phyloP scores from a whole-genome alignment of 257 asterid genomes.

The Petunia axillaris region DNA sequence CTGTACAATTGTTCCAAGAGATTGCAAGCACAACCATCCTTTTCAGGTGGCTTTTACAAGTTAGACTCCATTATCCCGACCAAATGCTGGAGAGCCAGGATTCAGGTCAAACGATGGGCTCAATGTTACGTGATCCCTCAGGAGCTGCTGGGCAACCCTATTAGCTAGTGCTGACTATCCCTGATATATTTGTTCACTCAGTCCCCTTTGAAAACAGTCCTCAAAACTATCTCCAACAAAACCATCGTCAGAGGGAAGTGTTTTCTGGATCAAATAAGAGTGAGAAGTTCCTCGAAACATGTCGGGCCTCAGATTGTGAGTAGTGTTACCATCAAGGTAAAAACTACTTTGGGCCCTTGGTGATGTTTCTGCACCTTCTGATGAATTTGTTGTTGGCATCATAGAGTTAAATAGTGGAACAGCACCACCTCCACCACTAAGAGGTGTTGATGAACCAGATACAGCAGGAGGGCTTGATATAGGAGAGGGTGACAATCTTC shows the following conservation, averaged over 20 bases:
- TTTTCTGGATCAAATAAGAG: slow-evolving; percentile 46
- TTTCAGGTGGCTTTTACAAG: slow-evolving; percentile 22
- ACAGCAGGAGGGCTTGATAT: slow-evolving; percentile 27
- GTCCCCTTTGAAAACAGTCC: slow-evolving; percentile 29
- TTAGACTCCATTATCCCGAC: slow-evolving; percentile 35
- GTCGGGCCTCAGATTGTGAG: slow-evolving; percentile 42
- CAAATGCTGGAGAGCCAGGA: slow-evolving; percentile 31
- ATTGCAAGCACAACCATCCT: not conserved
- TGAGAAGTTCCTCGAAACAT: slow-evolving; percentile 49
- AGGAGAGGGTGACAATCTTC: slow-evolving; percentile 31
- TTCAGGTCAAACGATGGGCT: slow-evolving; percentile 37
- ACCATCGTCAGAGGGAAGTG: slow-evolving; percentile 40
- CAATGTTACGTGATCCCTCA: slow-evolving; percentile 44
- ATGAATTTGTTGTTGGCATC: slow-evolving; percentile 17
- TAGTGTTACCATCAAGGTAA: slow-evolving; percentile 30
- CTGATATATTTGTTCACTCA: slow-evolving; percentile 37
- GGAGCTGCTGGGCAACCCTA: slow-evolving; percentile 51
- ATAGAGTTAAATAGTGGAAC: slow-evolving; percentile 17
- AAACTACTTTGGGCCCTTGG: slow-evolving; percentile 23
- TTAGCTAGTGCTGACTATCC: slow-evolving; percentile 49
- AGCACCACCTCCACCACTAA: slow-evolving; percentile 20
- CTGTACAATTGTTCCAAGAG: slow-evolving; percentile 17
- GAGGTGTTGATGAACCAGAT: slow-evolving; percentile 39
- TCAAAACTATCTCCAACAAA: slow-evolving; percentile 36
- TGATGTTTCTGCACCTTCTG: slow-evolving; percentile 9